phyloP scores from a whole-genome alignment of 352 stramenopile species.

The Blastocystis sp. region DNA sequence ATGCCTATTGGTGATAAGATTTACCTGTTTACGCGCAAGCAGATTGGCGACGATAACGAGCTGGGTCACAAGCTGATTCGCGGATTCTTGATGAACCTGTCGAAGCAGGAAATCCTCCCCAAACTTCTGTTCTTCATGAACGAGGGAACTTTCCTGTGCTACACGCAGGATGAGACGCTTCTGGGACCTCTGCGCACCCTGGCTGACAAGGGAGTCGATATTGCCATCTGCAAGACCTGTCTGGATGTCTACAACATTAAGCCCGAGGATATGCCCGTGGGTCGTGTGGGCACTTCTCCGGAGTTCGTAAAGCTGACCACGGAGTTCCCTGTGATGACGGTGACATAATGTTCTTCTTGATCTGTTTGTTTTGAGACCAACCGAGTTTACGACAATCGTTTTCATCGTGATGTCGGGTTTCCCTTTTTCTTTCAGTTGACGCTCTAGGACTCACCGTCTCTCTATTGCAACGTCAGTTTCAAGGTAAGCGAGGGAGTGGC shows the following conservation, averaged over 20 bases:
- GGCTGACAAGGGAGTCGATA: slow-evolving; percentile 26
- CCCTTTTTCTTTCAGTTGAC: background rate
- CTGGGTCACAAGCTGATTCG: slow-evolving; percentile 24
- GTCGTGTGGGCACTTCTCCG: slow-evolving; percentile 52
- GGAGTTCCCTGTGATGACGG: slow-evolving; percentile 18
- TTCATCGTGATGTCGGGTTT: slow-evolving; percentile 27
- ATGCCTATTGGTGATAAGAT: slow-evolving; percentile 41
- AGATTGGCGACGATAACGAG: slow-evolving; percentile 36
- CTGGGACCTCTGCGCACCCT: background rate
- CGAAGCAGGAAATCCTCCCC: slow-evolving; percentile 7
- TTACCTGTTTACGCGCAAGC: slow-evolving; percentile 33
- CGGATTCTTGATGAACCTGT: slow-evolving; percentile 45
- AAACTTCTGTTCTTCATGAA: slow-evolving; percentile 50
- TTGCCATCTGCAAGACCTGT: slow-evolving; percentile 52
- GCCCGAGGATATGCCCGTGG: slow-evolving; percentile 3
- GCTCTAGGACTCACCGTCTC: slow-evolving; percentile 8
- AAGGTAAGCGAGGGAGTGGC: background rate
- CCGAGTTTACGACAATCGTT: background rate
- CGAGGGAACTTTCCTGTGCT: slow-evolving; percentile 17
- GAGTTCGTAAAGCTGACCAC: slow-evolving; percentile 46
- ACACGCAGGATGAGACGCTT: slow-evolving; percentile 27
- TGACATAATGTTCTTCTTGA: slow-evolving; percentile 29
- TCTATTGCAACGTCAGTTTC: slow-evolving; percentile 38
- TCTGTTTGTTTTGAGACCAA: background rate
- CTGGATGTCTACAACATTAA: slow-evolving; percentile 21